A percentile compares a stretch with the other conserved stretches of the same genome.
These are phyloP conservation scores for Colletotrichum sp. DNA, from an alignment of 2,329 filamentous ascomycete genomes.

Conservation along the genomic window DNA sequence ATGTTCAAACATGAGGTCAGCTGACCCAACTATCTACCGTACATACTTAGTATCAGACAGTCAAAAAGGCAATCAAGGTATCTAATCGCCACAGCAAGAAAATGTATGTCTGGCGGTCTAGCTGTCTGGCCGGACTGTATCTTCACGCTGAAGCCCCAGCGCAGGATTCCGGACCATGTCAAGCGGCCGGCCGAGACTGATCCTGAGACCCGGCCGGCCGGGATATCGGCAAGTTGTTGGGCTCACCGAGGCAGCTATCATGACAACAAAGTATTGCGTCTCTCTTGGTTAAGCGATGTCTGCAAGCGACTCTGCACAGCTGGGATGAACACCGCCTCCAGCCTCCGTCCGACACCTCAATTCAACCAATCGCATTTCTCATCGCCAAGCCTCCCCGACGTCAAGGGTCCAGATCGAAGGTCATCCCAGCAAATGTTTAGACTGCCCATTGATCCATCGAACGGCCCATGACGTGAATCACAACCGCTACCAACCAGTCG, in stretches of 20 bases:
- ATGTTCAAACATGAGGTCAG: not conserved
- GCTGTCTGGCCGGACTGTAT: not conserved
- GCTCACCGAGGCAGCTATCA: not conserved
- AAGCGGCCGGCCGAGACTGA: too few relatives aligned
- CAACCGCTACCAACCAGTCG: not conserved
- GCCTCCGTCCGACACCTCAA: not conserved
- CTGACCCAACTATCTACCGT: not conserved
- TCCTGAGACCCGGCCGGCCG: not conserved
- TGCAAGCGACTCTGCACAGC: not conserved
- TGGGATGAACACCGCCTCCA: not conserved
- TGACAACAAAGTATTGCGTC: too few relatives aligned
- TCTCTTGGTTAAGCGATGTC: not conserved
- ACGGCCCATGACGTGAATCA: not conserved
- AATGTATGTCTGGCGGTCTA: not conserved
- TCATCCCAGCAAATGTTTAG: not conserved
- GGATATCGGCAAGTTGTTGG: not conserved
- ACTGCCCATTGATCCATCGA: not conserved
- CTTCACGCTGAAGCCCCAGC: not conserved
- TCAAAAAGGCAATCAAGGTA: not conserved
- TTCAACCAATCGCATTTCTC: slow-evolving; percentile 1
- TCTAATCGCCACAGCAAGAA: not conserved
- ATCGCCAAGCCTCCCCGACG: not conserved
- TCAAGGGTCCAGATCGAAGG: not conserved
- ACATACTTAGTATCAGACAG: not conserved
- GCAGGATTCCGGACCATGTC: too few relatives aligned